These are phyloP conservation scores for Leccinum uliginosum DNA, from an alignment of 768 basidiomycete genomes.

Conservation along the genomic window DNA sequence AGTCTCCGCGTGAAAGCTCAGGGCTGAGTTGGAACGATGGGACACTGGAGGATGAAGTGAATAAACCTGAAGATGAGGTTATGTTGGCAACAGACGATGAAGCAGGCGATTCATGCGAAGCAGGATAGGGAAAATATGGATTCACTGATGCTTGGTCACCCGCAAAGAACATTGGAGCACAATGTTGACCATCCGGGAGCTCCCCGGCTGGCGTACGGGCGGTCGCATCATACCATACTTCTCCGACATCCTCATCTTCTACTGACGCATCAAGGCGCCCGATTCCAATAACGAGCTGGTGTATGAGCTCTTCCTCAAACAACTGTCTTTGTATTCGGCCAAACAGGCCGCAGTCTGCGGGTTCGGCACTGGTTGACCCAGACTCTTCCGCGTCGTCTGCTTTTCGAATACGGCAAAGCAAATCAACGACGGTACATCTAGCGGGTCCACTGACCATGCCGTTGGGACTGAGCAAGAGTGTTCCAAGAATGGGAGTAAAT, in stretches of 20 bases:
- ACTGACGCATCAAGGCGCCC: slow-evolving; percentile 55
- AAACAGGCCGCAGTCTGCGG: slow-evolving; percentile 43
- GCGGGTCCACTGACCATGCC: slow-evolving; percentile 67
- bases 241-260: slow-evolving; percentile 34
- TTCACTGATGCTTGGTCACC: slow-evolving; percentile 30
- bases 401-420: slow-evolving; percentile 65
- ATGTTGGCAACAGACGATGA: slow-evolving; percentile 17
- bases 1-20: slow-evolving; percentile 13
- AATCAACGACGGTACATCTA: slow-evolving; percentile 71
- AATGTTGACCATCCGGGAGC: slow-evolving; percentile 16
- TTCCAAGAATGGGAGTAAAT: slow-evolving; percentile 90
- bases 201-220: slow-evolving; percentile 31
- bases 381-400: slow-evolving; percentile 44
- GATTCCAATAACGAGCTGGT: slow-evolving; percentile 88
- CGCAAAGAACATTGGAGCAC: slow-evolving; percentile 6
- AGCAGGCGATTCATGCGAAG: slow-evolving; percentile 28
- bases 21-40: slow-evolving; percentile 16
- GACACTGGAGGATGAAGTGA: slow-evolving; percentile 9
- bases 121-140: slow-evolving; percentile 50
- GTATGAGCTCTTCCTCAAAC: slow-evolving; percentile 77
- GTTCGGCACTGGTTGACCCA: slow-evolving; percentile 33
- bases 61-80: slow-evolving; percentile 15
- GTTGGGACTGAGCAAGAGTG: slow-evolving; percentile 79
- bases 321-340: slow-evolving; percentile 51
- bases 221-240: slow-evolving; percentile 31